Percentiles rank a stretch among this genome's conserved stretches.
Evolutionary conservation across 805 yeast species (phyloP).

Genomic region (fission yeast (Schizosaccharomyces pombe)): DNA sequence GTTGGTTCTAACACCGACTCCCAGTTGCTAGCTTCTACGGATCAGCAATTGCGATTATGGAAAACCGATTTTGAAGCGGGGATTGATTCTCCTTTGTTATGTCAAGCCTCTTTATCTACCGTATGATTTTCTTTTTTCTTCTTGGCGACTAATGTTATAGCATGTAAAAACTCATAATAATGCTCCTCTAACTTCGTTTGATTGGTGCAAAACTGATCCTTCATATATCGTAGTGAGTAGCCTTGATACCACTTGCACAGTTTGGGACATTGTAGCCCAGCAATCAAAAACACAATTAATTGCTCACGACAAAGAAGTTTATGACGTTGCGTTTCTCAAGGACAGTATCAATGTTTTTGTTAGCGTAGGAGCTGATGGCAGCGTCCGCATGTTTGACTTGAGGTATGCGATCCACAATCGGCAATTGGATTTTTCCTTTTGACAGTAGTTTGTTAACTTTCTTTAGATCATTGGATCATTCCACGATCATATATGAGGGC

Average conservation of each 20-base stretch:
- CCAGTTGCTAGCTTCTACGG: not conserved
- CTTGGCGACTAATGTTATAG: not conserved
- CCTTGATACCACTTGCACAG: conserved; percentile 89
- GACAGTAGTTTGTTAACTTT: not conserved
- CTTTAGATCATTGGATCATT: conserved; percentile 48
- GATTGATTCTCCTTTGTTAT: not conserved
- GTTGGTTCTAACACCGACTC: not conserved
- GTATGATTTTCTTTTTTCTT: not conserved
- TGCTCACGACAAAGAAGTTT: conserved; percentile 90
- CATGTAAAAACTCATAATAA: conserved; percentile 13
- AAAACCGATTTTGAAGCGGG: not conserved
- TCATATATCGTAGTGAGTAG: conserved; percentile 57
- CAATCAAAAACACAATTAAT: conserved; percentile 76
- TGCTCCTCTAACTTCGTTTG: conserved; percentile 85
- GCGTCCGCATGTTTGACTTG: conserved; percentile 75
- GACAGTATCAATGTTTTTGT: conserved; percentile 60
- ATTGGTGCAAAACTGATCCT: conserved; percentile 64
- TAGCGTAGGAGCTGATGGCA: conserved; percentile 87
- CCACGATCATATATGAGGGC: conserved; percentile 71
- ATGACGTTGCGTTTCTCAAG: conserved; percentile 66
- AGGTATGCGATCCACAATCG: conserved; percentile 17
- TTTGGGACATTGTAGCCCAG: conserved; percentile 62
- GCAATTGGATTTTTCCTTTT: not conserved
- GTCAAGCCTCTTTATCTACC: not conserved
- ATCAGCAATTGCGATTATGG: not conserved